These are phyloP conservation scores for Gloeostereum incarnatum DNA, from an alignment of 768 basidiomycete species.

Conservation along the genomic window DNA sequence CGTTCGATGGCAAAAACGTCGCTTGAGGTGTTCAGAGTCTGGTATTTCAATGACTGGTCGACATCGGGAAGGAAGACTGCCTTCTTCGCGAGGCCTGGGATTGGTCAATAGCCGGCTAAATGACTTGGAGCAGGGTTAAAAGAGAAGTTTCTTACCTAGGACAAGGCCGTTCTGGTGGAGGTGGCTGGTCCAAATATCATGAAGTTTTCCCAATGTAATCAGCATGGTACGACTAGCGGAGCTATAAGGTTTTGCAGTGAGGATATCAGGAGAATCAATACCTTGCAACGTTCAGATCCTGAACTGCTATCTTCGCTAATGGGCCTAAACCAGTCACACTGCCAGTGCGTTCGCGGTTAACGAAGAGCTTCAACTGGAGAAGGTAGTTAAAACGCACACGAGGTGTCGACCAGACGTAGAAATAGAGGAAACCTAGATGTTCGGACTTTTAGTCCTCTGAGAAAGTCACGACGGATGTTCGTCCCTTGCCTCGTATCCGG, in stretches of 20 bases:
- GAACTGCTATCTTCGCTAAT: conserved; percentile 37
- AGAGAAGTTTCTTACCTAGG: conserved; percentile 39
- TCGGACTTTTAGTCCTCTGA: background rate
- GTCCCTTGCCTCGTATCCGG: conserved; percentile 23
- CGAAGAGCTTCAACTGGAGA: conserved; percentile 10
- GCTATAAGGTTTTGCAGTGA: background rate
- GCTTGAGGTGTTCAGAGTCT: conserved; percentile 41
- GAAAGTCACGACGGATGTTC: conserved; percentile 9
- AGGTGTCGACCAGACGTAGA: conserved; percentile 33
- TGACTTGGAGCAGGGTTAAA: background rate
- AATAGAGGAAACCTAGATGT: conserved; percentile 40
- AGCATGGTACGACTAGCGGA: conserved; percentile 22
- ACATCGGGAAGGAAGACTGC: conserved; percentile 47
- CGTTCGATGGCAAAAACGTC: conserved; percentile 59
- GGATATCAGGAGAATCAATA: conserved; percentile 13
- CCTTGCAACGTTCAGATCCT: conserved; percentile 31
- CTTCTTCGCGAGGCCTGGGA: conserved; percentile 40
- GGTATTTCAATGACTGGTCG: conserved; percentile 22
- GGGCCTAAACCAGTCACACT: conserved; percentile 55
- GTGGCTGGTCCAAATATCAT: conserved; percentile 52
- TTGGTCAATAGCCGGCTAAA: conserved; percentile 3
- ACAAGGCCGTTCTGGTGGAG: conserved; percentile 37
- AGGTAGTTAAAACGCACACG: conserved; percentile 27
- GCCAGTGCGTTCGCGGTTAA: conserved; percentile 5
- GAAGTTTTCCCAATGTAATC: conserved; percentile 26